These are phyloP conservation scores for Trypanosoma vivax DNA, from an alignment of 208 protist genomes.

Conservation along the genomic window DNA sequence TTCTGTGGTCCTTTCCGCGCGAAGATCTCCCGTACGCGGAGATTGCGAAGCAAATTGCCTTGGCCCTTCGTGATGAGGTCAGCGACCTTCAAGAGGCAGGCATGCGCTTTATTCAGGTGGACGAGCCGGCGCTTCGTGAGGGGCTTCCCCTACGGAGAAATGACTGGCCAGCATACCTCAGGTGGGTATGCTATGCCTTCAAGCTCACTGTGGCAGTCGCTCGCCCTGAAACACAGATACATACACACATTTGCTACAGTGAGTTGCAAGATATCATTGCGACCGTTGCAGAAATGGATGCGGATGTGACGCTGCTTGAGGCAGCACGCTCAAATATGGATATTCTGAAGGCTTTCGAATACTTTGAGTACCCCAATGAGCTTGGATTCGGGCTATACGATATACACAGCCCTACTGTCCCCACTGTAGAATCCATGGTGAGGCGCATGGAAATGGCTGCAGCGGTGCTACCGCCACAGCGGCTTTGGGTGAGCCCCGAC, in stretches of 20 bases:
- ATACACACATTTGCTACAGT: slow-evolving; percentile 88
- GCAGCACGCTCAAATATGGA: slow-evolving; percentile 75
- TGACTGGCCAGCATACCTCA: slow-evolving; percentile 69
- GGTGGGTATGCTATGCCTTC: slow-evolving; percentile 78
- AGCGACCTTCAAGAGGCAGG: slow-evolving; percentile 63
- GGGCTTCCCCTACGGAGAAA: slow-evolving; percentile 63
- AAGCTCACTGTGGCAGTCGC: slow-evolving; percentile 48
- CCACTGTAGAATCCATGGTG: slow-evolving; percentile 62
- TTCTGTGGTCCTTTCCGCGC: slow-evolving; percentile 86
- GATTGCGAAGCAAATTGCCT: slow-evolving; percentile 61
- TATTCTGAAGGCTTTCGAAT: slow-evolving; percentile 57
- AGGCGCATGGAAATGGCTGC: slow-evolving; percentile 46
- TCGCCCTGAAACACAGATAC: slow-evolving; percentile 62
- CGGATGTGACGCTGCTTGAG: slow-evolving; percentile 86
- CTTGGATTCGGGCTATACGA: slow-evolving; percentile 89
- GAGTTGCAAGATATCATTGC: slow-evolving; percentile 88
- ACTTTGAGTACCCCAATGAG: slow-evolving; percentile 67
- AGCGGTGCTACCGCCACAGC: slow-evolving; percentile 28
- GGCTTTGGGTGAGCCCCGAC: slow-evolving; percentile 86
- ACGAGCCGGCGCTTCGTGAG: slow-evolving; percentile 86
- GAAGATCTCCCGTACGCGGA: slow-evolving; percentile 58
- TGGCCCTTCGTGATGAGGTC: slow-evolving; percentile 86
- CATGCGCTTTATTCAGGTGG: slow-evolving; percentile 77
- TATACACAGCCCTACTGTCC: slow-evolving; percentile 85
- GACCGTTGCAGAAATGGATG: slow-evolving; percentile 75